Base-by-base conservation (phyloP, 306 rosid genomes). In the Ziziphus jujuba region DNA sequence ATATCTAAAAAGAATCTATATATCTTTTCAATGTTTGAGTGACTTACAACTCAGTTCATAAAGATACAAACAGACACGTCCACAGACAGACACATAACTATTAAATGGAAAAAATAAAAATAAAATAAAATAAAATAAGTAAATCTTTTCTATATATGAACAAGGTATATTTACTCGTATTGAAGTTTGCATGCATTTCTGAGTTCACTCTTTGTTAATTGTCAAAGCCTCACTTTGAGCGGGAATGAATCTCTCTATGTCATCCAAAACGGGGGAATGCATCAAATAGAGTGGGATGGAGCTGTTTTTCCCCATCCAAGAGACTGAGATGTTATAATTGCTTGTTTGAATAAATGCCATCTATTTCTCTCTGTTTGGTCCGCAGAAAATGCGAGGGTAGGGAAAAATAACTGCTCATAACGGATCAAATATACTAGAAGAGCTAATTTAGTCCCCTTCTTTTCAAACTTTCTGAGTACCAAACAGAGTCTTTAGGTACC, bases 381-480 rank as follows among this genome's bases (percentile, higher is more conserved):
- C 44, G n/a, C 60, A 69, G 76, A 69, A 73, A 73, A 78, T 80
- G 57, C 76, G 33, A 77, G 84, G 84, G 84, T 84, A 78, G 91
- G 81, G 77, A 82, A 79, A 70, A 83, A 82, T n/a, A 87, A 82
- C 71, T 75, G 87, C 75, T 59, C 20, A 47, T 56, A 50, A 67
- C 70, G 47, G 33, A 67, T 34, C 55, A 63, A 43, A 31, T 54
- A 36, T 15, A 48, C 22, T 3, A 14, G 16, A 66, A 16, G 21
- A 35, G 9, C 38, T 19, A 22, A 71, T 62, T 76, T 79, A 87
- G 81, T 71, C 85, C 72, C 81, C 85, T 87, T 85, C 77, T 72
- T 84, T 75, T 70, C 65, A 66, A 61, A 61, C 79, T 58, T 80
- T 74, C 65, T 70, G 60, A 22, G 38, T 70, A 81, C 78, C 89